Evolutionary conservation across 1,284 basidiomycete genomes (phyloP), one percentile per base, ranked within the genome.

Genomic region (Coniophora puteana): DNA sequence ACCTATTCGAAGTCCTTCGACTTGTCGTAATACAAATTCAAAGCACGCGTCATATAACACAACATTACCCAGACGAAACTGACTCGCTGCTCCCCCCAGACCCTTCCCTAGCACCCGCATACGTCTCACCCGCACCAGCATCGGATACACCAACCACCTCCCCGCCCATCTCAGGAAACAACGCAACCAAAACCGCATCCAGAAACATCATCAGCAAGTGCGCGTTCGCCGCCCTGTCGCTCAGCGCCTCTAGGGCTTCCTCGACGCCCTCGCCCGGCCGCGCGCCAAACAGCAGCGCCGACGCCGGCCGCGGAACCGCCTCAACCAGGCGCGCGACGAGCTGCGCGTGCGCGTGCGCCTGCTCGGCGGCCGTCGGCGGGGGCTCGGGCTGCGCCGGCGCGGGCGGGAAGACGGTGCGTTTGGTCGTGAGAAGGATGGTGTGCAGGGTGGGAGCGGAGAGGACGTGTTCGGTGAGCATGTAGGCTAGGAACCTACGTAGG

Each of bases 361-460:
- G 84, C 57, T 89, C 84, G 51, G 86, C 84, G 0, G 66, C 64
- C 0, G 78, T 78, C 18, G 89, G 89, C 38, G 87, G 83, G 4
- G 70, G 63, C 5, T 81, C 77, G 1, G 78, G 58, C 1, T 78
- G 75, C 0, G 74, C 81, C 2, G 88, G 87, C 16, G 89, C 89
- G 45, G 83, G 80, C 4, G 90, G 89, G 54, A 90, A 92, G 27
- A 93, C 68, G 4, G 78, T 72, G 17, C 71, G 69, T 50, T 86
- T 87, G 6, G 75, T 66, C 7, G 67, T 55, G 34, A 74, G 70
- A 21, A 79, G 55, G 23, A 68, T 47, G 7, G 33, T 77, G 61
- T 41, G 71, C 55, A 38, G 62, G 65, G 33, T 76, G 65, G 37
- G 82, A 58, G 43, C 72, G 3, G 78, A 80, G 18, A 89, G 64